Percentiles rank a stretch among this genome's conserved stretches.
phyloP scores from a whole-genome alignment of 2,329 filamentous ascomycete species.

The Teratosphaeria zuluensis region DNA sequence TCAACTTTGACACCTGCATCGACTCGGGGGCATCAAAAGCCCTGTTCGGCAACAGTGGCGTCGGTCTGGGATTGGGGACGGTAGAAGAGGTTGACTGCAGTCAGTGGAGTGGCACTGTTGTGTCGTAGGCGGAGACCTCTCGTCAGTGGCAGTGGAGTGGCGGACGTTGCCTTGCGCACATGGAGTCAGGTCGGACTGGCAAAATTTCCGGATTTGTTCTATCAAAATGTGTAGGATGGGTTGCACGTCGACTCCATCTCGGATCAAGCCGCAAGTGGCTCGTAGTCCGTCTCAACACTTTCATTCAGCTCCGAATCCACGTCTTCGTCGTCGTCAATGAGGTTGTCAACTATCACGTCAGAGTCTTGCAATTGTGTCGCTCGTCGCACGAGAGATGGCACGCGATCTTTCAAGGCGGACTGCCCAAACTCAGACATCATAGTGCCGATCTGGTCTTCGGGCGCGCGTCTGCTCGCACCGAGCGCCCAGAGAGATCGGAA shows the following conservation, averaged over 20 bases:
- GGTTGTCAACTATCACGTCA: background rate
- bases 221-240: background rate
- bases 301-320: background rate
- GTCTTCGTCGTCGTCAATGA: background rate
- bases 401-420: background rate
- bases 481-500: constrained; percentile 5
- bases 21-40: constrained; percentile 29
- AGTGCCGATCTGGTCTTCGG: background rate
- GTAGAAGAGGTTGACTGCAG: constrained; percentile 23
- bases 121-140: too few species aligned
- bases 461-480: background rate
- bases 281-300: background rate
- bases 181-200: background rate
- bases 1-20: constrained; percentile 30
- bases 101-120: constrained; percentile 9
- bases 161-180: background rate
- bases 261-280: background rate
- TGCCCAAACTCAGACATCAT: background rate
- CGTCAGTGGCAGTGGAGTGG: too few species aligned
- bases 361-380: background rate
- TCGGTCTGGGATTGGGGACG: constrained; percentile 22
- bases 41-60: constrained; percentile 25
- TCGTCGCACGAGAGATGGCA: background rate
- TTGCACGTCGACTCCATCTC: background rate
- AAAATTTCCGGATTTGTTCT: background rate